Percentiles rank a stretch among this genome's conserved stretches.
phyloP scores from a whole-genome alignment of 345 rosid genomes.

The Bruguiera parviflora region DNA sequence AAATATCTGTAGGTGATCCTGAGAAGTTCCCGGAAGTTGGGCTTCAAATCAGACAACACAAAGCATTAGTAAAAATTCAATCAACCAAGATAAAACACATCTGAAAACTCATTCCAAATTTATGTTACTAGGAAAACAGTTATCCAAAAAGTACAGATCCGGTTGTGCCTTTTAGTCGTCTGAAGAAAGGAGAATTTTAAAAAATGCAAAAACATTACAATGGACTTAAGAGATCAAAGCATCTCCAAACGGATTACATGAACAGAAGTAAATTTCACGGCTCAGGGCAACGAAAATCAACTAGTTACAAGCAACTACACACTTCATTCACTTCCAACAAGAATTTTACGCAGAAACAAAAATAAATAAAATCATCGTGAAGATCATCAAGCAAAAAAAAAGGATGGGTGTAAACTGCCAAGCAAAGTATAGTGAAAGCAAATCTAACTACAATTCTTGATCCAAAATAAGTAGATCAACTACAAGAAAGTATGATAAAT shows the following conservation, averaged over 20 bases:
- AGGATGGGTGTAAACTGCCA: neutral
- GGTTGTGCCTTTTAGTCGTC: too few species aligned
- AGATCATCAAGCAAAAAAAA: neutral
- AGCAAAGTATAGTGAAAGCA: neutral
- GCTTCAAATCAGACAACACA: conserved; percentile 44
- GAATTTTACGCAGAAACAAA: too few species aligned
- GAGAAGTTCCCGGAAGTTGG: conserved; percentile 91
- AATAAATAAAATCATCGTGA: neutral
- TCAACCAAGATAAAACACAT: neutral
- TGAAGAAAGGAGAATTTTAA: too few species aligned
- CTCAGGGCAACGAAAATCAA: too few species aligned
- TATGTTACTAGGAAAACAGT: neutral
- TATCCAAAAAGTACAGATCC: too few species aligned
- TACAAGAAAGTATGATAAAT: too few species aligned
- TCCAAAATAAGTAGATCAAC: neutral
- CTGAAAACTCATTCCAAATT: neutral
- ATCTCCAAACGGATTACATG: too few species aligned
- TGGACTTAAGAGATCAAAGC: too few species aligned
- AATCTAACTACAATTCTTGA: neutral
- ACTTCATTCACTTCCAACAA: too few species aligned
- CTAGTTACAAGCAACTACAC: too few species aligned
- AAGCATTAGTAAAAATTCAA: conserved; percentile 10
- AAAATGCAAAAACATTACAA: too few species aligned
- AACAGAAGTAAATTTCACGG: too few species aligned
- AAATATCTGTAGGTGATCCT: conserved; percentile 97